Percentiles rank a stretch among this genome's conserved stretches.
phyloP scores from a whole-genome alignment of 177 flowering plant species.

The Vitis hybrid region DNA sequence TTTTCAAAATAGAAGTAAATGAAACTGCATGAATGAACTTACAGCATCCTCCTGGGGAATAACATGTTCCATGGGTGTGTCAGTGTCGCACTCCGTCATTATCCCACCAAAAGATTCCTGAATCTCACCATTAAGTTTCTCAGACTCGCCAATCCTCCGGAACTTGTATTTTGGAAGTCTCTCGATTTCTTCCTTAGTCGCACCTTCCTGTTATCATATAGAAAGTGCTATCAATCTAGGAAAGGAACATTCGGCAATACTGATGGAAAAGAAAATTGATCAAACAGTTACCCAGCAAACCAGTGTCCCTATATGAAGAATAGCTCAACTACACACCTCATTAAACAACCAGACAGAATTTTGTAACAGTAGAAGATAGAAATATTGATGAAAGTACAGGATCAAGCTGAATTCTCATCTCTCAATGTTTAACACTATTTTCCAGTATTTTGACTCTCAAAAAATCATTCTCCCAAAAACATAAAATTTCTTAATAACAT shows the following conservation, averaged over 20 bases:
- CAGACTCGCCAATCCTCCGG: slow-evolving; percentile 33
- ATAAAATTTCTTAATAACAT: too few species aligned
- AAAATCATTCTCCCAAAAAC: not conserved
- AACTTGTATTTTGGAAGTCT: slow-evolving; percentile 69
- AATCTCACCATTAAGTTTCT: slow-evolving; percentile 50
- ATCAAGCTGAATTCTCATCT: not conserved
- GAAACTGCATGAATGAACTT: slow-evolving; percentile 24
- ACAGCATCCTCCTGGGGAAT: slow-evolving; percentile 70
- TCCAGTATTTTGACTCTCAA: not conserved
- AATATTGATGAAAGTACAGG: not conserved
- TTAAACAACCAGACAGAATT: not conserved
- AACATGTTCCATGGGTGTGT: slow-evolving; percentile 46
- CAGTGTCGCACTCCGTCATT: slow-evolving; percentile 62
- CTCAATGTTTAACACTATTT: not conserved
- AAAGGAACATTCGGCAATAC: not conserved
- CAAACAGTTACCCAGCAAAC: too few species aligned
- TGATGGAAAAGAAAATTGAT: too few species aligned
- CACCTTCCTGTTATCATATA: slow-evolving; percentile 62
- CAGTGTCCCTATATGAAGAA: not conserved
- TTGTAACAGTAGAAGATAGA: not conserved
- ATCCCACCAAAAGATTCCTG: slow-evolving; percentile 57
- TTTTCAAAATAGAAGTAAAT: too few species aligned
- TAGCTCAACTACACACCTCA: not conserved
- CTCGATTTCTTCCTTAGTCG: slow-evolving; percentile 71
- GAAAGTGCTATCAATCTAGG: not conserved